Conservation (phyloP, 331 rosid species). For the Arachis monticola region DNA sequence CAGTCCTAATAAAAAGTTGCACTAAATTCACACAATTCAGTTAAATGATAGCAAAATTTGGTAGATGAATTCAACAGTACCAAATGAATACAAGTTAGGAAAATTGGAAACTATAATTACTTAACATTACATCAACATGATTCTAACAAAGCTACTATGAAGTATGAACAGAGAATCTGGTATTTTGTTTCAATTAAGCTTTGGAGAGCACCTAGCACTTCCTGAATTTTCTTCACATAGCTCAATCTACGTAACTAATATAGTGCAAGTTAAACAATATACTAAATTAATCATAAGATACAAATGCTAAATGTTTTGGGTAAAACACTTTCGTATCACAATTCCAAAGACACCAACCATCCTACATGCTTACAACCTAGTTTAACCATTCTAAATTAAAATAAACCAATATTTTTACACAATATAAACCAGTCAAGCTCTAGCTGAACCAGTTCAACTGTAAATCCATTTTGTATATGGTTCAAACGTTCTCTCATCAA, state of each 20-base stretch:
- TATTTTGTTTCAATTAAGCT: neutral
- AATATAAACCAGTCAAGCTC: neutral
- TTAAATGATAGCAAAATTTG: neutral
- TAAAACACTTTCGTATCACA: neutral
- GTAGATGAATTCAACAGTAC: neutral
- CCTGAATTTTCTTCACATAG: neutral
- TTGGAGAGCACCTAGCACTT: neutral
- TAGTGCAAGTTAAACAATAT: neutral
- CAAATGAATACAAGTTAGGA: neutral
- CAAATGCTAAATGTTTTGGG: neutral
- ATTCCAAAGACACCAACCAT: neutral
- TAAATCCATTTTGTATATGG: neutral
- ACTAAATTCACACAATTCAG: neutral
- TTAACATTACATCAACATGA: neutral
- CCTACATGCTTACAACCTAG: neutral
- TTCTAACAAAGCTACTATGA: neutral
- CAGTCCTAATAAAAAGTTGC: too few relatives aligned
- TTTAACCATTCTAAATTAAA: neutral
- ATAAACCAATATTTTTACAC: neutral
- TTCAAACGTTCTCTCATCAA: neutral
- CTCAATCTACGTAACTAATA: neutral
- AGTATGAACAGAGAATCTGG: neutral
- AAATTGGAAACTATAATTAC: neutral
- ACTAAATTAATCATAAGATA: neutral
- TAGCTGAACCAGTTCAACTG: neutral